Conservation (phyloP, 192 early-diverging fungal genomes). For the Backusella mclennaniae region DNA sequence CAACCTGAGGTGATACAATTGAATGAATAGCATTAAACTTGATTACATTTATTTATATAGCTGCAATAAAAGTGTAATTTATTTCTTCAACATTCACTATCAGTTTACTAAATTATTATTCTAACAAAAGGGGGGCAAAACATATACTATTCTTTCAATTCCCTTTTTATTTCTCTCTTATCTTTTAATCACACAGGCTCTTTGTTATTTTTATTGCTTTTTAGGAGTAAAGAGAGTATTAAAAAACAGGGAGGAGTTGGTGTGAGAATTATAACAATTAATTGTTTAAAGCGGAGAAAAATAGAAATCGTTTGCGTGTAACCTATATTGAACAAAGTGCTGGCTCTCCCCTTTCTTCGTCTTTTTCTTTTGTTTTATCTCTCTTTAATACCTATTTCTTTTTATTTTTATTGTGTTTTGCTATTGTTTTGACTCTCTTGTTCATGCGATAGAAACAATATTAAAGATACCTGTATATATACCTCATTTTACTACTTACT, state of each 20-base stretch:
- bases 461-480: conserved; percentile 1
- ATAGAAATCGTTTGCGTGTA: neutral
- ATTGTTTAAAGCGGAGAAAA: conserved; percentile 2
- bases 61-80: neutral
- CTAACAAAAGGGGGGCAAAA: neutral
- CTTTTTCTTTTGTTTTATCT: neutral
- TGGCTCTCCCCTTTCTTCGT: neutral
- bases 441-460: conserved; percentile 1
- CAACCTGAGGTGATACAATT: neutral
- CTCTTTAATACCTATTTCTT: neutral
- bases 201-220: neutral
- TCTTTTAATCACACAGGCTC: neutral
- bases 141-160: neutral
- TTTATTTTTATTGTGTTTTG: neutral
- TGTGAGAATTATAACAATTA: conserved; percentile 2
- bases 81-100: neutral
- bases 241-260: conserved; percentile 3
- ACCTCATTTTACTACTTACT: neutral
- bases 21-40: neutral
- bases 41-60: neutral
- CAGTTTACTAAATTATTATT: neutral
- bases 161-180: neutral
- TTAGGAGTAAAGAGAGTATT: conserved; percentile 2
- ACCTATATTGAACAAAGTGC: neutral
- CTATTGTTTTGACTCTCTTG: neutral